Evolutionary conservation across 1,284 basidiomycete genomes (phyloP), one percentile per base, ranked within the genome.

Genomic region (Schizophyllum commune): DNA sequence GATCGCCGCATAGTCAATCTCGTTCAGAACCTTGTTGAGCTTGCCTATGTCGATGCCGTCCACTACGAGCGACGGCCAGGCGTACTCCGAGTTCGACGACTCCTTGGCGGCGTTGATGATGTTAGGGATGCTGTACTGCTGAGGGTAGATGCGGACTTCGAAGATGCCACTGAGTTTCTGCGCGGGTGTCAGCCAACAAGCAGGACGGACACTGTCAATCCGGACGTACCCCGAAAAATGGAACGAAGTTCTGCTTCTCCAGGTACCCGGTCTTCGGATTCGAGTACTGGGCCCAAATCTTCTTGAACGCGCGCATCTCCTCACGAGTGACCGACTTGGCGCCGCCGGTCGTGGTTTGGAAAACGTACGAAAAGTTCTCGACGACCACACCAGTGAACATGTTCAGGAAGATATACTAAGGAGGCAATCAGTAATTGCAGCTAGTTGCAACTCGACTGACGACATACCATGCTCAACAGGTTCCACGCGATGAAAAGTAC

Each of bases 401-500:
- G 6, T 11, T 54, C 15, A 58, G 19, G 15, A 59, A 32, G 27
- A 13, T 33, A 13, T 51, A 27, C 20, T 55, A 47, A 60, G 20
- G 21, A 15, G 13, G 11, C 39, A 21, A 58, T n/a, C 57, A 19
- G 19, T 34, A 63, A 27, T 27, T 39, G 27, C 27, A 27, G 70
- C 55, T 59, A 88, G 90, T 91, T 75, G 91, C 94, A 73, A 95
- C 95, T 85, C 96, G 88, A 77, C 97, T 97, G 67, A 94, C 83
- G 76, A 98, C 96, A 68, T 96, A 94, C 93, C 93, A 98, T 98
- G 81, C 92, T 96, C 57, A 98, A 79, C 52, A 99, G 78, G 72
- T 98, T 98, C 96, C 96, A 99, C 0, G 90, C 84, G 68, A 98
- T 97, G 76, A 98, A 98, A 32, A 99, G 77, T 0, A 83, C 79